Evolutionary conservation across 2,329 filamentous ascomycete species (phyloP).

Genomic region (Fusarium duplospermum): DNA sequence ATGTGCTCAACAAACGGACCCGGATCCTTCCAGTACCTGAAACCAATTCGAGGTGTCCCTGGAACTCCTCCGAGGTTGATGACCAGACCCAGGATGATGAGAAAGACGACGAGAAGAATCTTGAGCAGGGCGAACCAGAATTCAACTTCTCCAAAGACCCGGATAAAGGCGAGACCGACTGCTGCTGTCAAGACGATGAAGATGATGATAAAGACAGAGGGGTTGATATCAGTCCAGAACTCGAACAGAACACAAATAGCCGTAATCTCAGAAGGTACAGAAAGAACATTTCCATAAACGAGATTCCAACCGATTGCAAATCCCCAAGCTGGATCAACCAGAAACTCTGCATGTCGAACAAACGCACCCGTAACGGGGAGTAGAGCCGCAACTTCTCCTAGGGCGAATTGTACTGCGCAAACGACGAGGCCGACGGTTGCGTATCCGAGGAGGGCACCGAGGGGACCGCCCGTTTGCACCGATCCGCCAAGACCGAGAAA

Average conservation of each 20-base stretch:
- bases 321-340: constrained; percentile 67
- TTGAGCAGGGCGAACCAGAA: constrained; percentile 64
- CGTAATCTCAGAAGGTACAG: constrained; percentile 64
- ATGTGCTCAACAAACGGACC: constrained; percentile 76
- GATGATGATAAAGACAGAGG: constrained; percentile 41
- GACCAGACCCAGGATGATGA: constrained; percentile 59
- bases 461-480: constrained; percentile 49
- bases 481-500: constrained; percentile 56
- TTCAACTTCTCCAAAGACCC: constrained; percentile 64
- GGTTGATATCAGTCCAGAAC: constrained; percentile 52
- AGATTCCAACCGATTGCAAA: constrained; percentile 63
- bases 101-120: constrained; percentile 63
- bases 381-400: constrained; percentile 63
- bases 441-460: constrained; percentile 59
- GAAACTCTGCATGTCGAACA: constrained; percentile 61
- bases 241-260: constrained; percentile 53
- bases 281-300: constrained; percentile 62
- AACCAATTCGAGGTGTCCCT: constrained; percentile 39
- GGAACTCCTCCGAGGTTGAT: constrained; percentile 43
- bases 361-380: constrained; percentile 62
- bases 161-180: constrained; percentile 57
- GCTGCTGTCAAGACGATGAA: constrained; percentile 40
- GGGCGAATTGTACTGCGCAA: constrained; percentile 60
- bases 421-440: constrained; percentile 56
- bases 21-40: constrained; percentile 60